Base-by-base conservation (phyloP, 2,329 filamentous ascomycete genomes). In the Aspergillus sp. region DNA sequence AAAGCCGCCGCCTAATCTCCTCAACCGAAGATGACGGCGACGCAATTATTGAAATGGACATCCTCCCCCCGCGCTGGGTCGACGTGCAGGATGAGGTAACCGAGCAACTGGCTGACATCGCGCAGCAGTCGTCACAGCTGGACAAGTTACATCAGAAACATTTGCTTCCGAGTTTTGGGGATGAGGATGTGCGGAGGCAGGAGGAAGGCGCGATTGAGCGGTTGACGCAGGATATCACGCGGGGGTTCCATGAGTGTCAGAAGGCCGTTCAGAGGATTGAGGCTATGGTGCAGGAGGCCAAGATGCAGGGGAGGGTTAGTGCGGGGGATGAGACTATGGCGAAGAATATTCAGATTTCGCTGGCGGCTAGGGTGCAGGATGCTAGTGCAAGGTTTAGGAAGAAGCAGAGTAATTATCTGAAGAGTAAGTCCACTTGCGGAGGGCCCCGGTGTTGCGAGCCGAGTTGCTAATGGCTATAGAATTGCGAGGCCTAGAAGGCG, bases 111-210 rank as follows among this genome's bases (percentile, higher is more conserved):
- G 79, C 81, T 52, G 82, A 87, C 49, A 88, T 97, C 56, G 85
- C 88, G 45, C 83, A 82, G 51, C 89, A 94, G 71, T 87, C 89
- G 56, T 83, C 88, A 59, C 84, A 83, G 60, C 79, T 98, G 27
- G 93, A 97, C 63, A 88, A 90, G 63, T 76, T 98, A 52, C 93
- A 98, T 68, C 90, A 95, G 71, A 97, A 97, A 67, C 93, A 98
- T 70, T 87, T 98, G 39, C 78, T 98, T 12, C 93, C 93, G 0
- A 90, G 91, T 23, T 98, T 98, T 71, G 90, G 97, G 63, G 93
- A 98, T 61, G 91, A 97, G 59, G 88, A 90, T 47, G 81, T 89
- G 38, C 93, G 95, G 72, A 84, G 78, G 65, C 80, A 81, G 51
- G 93, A 98, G 67, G 93, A 97, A 72, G 74, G 81, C 44, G 85